These are phyloP conservation scores for Gillenia trifoliata DNA, from an alignment of 306 rosid species.

Conservation along the genomic window DNA sequence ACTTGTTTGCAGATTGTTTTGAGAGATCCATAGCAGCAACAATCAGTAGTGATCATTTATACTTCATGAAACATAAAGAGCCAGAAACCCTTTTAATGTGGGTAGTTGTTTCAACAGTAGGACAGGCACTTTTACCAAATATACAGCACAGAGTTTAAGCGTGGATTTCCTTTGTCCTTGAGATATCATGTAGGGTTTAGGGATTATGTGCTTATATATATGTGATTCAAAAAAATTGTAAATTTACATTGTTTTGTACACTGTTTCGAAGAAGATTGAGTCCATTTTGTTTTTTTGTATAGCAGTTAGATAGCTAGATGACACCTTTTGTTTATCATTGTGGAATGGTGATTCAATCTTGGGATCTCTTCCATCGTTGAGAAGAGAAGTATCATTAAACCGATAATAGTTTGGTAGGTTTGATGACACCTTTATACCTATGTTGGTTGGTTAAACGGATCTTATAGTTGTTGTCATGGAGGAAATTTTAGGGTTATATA, in stretches of 20 bases:
- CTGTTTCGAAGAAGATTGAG: neutral
- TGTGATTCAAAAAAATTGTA: neutral
- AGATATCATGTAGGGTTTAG: neutral
- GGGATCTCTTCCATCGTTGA: neutral
- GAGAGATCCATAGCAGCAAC: no score
- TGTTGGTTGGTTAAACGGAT: no score
- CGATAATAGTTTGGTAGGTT: neutral
- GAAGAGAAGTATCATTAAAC: neutral
- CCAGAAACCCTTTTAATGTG: no score
- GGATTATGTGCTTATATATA: neutral
- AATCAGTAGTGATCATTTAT: no score
- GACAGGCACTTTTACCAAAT: neutral
- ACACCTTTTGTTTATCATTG: neutral
- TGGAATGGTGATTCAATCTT: neutral
- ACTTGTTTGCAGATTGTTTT: no score
- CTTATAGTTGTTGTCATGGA: neutral
- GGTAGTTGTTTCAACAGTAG: neutral
- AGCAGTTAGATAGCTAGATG: neutral
- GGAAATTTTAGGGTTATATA: neutral
- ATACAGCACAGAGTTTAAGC: neutral
- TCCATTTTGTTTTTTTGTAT: neutral
- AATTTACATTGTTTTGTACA: neutral
- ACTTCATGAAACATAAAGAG: no score
- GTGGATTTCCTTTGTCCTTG: neutral
- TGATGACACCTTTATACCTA: neutral